Base-by-base conservation (phyloP, 2,329 filamentous ascomycete genomes). In the Fusarium sp. region DNA sequence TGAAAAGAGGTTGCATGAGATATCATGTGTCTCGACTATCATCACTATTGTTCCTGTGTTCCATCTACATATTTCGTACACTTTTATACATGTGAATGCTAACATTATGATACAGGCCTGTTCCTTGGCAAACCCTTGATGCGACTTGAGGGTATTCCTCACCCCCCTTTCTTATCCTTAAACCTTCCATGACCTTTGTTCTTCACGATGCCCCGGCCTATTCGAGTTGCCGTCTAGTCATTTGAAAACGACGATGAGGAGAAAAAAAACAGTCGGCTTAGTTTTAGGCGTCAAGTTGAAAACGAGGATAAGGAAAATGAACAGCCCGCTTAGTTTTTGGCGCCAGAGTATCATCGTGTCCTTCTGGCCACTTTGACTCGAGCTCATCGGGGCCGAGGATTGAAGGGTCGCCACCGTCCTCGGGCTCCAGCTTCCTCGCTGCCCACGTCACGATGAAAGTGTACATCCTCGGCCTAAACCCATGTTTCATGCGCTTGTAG, bases 1-100 rank as follows among this genome's bases (percentile, higher is more conserved):
- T 67, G 37, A 75, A 77, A 77, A 69, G 43, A 65, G 67, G 50
- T 63, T 62, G 58, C 60, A 66, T 65, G n/a, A 67, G 56, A 30
- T 65, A 65, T 64, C 27, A 57, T 65, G 33, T 58, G n/a, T 37
- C 40, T 63, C 37, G 15, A 20, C 35, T 30, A 15, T 50, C 15
- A 30, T 64, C 61, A n/a, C 12, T 40, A 15, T 27, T 14, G 27
- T 32, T 32, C 27, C 17, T 20, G 47, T 54, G 47, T 54, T 32
- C 6, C 27, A 14, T 54, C 17, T 54, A 20, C 17, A 32, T 27
- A 47, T 27, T 4, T 25, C 5, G 6, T 32, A 20, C 47, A 52
- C 4, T 8, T 32, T 20, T 4, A 32, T 54, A 25, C 32, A 17
- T 30, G 43, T 58, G n/a, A 25, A 54, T 54, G 47, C 47, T 54